A percentile compares a stretch with the other conserved stretches of the same genome.
Evolutionary conservation across 1,284 basidiomycete species (phyloP).

Genomic region (Puccinia hordei): DNA sequence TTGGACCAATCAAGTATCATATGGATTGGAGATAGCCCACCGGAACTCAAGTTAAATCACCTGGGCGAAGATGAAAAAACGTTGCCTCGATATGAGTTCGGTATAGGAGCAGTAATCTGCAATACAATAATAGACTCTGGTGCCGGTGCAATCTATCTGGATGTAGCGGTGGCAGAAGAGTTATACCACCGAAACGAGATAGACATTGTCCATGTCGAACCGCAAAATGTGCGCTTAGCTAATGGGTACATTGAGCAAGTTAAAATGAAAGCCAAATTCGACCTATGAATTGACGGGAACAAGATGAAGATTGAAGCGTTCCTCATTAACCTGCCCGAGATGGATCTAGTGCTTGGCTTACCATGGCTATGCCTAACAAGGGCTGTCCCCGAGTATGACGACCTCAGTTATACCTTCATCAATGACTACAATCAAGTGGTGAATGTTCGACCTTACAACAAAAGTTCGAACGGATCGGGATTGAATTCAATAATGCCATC

Average conservation of each 20-base stretch:
- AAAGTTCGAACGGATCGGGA: not conserved
- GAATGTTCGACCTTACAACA: not conserved
- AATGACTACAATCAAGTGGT: not conserved
- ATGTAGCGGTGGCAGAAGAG: not conserved
- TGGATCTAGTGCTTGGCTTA: not conserved
- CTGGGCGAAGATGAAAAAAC: too few species aligned
- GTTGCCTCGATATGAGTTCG: too few species aligned
- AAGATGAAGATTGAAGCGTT: not conserved
- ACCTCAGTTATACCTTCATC: not conserved
- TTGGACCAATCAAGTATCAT: too few species aligned
- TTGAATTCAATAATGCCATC: not conserved
- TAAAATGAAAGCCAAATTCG: not conserved
- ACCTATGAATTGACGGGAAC: not conserved
- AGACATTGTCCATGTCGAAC: not conserved
- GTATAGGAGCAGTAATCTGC: not conserved
- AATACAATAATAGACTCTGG: constrained; percentile 14
- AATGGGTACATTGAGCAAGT: not conserved
- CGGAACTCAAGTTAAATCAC: too few species aligned
- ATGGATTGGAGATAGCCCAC: too few species aligned
- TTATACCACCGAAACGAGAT: not conserved
- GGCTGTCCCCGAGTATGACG: not conserved
- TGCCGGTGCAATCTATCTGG: not conserved
- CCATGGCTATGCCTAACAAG: not conserved
- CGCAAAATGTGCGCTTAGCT: not conserved
- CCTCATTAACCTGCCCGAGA: constrained; percentile 1